Percentiles rank a stretch among this genome's conserved stretches.
Conservation (phyloP, 495 filamentous ascomycete genomes). For the Aspergillus taichungensis region DNA sequence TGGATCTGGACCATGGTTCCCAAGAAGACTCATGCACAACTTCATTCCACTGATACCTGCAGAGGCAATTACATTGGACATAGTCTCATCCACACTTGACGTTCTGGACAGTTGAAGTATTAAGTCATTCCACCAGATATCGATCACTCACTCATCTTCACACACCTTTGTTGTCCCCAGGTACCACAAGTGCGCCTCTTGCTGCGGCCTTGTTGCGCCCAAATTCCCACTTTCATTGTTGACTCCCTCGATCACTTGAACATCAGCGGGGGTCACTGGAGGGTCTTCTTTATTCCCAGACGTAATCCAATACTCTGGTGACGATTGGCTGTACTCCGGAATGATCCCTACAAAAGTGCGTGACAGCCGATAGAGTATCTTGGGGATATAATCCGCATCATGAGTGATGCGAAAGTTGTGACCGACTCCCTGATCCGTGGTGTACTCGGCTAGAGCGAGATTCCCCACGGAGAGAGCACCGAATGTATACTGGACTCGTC, state of each 20-base stretch:
- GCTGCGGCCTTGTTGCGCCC: not conserved
- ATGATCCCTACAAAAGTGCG: constrained; percentile 16
- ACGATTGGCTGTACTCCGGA: constrained; percentile 41
- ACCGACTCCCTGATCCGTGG: constrained; percentile 26
- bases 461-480: constrained; percentile 55
- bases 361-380: constrained; percentile 36
- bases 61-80: no score
- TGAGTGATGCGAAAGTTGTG: constrained; percentile 54
- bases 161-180: constrained; percentile 2
- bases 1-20: no score
- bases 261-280: constrained; percentile 17
- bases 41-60: no score
- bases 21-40: no score
- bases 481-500: constrained; percentile 42
- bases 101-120: no score
- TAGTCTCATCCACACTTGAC: no score
- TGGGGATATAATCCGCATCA: constrained; percentile 48
- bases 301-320: constrained; percentile 50
- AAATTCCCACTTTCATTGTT: constrained; percentile 29
- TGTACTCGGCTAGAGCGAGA: constrained; percentile 34
- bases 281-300: constrained; percentile 10
- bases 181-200: constrained; percentile 2
- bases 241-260: constrained; percentile 16
- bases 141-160: not conserved
- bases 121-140: no score